A percentile compares a stretch with the other conserved stretches of the same genome.
phyloP scores from a whole-genome alignment of 2,329 filamentous ascomycete genomes.

The Penicillium corylophilum region DNA sequence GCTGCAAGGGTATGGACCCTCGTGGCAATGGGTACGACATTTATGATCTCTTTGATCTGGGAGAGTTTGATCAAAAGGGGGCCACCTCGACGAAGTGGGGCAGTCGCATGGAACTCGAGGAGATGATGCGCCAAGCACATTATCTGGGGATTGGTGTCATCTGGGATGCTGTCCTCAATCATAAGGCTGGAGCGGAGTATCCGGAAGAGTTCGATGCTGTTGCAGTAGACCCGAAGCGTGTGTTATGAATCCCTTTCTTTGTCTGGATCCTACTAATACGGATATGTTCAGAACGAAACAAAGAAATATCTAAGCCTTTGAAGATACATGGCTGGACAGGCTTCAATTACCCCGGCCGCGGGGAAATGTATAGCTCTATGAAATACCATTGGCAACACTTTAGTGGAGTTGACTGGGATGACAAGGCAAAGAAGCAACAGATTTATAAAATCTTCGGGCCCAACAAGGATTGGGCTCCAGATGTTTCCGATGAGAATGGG shows the following conservation, averaged over 20 bases:
- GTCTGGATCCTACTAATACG: neutral
- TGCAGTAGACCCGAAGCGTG: constrained; percentile 59
- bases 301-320: constrained; percentile 54
- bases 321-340: constrained; percentile 68
- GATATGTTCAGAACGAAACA: constrained; percentile 45
- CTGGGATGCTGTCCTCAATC: constrained; percentile 72
- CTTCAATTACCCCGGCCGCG: constrained; percentile 64
- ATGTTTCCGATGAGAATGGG: constrained; percentile 63
- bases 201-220: constrained; percentile 63
- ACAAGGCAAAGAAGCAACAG: constrained; percentile 55
- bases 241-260: neutral
- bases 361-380: constrained; percentile 58
- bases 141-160: constrained; percentile 58
- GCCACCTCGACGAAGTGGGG: constrained; percentile 67
- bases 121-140: constrained; percentile 53
- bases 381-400: constrained; percentile 70
- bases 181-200: constrained; percentile 67
- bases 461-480: constrained; percentile 63
- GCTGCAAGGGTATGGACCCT: constrained; percentile 64
- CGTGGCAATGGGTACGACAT: constrained; percentile 67
- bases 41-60: constrained; percentile 69
- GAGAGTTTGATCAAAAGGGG: constrained; percentile 72
- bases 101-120: constrained; percentile 58
- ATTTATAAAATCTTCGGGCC: constrained; percentile 66
- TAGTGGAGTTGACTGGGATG: constrained; percentile 66